Base-by-base conservation (phyloP, 2,329 filamentous ascomycete genomes). In the Fonsecaea nubica region DNA sequence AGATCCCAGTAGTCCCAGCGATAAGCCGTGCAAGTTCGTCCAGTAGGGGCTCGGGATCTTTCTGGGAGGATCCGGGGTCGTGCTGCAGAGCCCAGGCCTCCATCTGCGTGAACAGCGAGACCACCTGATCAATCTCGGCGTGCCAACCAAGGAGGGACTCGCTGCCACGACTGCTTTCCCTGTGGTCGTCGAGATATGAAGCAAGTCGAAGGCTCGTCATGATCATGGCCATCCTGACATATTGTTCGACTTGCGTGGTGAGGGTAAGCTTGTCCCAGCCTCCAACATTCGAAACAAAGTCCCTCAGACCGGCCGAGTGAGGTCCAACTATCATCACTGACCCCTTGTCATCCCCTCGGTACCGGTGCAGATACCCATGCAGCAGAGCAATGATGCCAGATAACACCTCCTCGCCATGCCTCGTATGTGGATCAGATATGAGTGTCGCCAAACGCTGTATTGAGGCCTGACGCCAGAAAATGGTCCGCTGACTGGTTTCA, bases 171-270 rank as follows among this genome's bases (percentile, higher is more conserved):
- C 18, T 35, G 36, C n/a, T 30, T 18, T 10, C 33, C 21, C 18
- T 21, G 25, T 35, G 4, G 21, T 45, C 25, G 25, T 58, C 56
- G 21, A 58, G 40, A 36, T 58, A 58, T 21, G 40, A 32, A 10
- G 18, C 56, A 45, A 58, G 38, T 35, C 40, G 25, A 36, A 38
- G 38, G 40, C 38, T 58, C 12, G 56, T 58, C 38, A 58, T 58
- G 56, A 58, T 58, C 38, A 58, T 18, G 1, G 56, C 40, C 56
- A 58, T 58, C 48, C 56, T 58, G 56, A 58, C 56, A 58, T 45
- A 58, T 48, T 58, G 25, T 58, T 33, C 56, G 9, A 58, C 36
- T 21, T 58, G 56, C 2, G 38, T 13, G 10, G 56, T 13, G n/a
- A 58, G 40, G 6, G 48, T 33, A 15, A 58, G 21, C 33, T 48